phyloP scores from a whole-genome alignment of 176 grass and related monocot genomes.

The Metroxylon sagu region DNA sequence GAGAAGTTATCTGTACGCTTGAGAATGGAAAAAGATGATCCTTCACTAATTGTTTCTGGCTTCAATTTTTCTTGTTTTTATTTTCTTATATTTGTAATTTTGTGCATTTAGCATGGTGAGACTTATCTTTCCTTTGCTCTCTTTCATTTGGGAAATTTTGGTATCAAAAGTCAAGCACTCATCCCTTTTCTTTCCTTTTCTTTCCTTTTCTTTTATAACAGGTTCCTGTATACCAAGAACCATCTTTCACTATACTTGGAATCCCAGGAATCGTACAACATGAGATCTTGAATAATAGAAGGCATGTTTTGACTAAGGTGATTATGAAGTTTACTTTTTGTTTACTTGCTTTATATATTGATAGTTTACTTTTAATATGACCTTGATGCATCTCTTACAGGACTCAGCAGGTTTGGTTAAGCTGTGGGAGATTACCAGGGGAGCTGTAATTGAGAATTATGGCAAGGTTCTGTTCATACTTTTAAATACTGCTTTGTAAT shows the following conservation, averaged over 20 bases:
- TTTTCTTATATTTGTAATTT: too few relatives aligned
- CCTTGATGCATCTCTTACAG: slow-evolving; percentile 23
- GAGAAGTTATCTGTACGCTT: too few relatives aligned
- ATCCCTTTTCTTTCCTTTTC: too few relatives aligned
- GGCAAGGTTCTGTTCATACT: slow-evolving; percentile 60
- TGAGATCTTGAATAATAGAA: slow-evolving; percentile 95
- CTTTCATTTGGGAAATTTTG: too few relatives aligned
- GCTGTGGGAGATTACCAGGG: slow-evolving; percentile 93
- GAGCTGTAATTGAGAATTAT: slow-evolving; percentile 81
- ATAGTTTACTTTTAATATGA: too few relatives aligned
- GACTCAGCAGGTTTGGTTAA: slow-evolving; percentile 80
- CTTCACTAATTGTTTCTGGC: too few relatives aligned
- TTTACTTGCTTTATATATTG: too few relatives aligned
- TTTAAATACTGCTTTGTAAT: background rate
- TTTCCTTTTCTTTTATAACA: slow-evolving; percentile 17
- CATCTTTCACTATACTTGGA: slow-evolving; percentile 64
- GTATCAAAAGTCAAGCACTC: too few relatives aligned
- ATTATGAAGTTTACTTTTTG: slow-evolving; percentile 11
- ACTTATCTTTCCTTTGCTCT: too few relatives aligned
- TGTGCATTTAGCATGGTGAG: too few relatives aligned
- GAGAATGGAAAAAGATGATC: too few relatives aligned
- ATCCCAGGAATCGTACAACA: slow-evolving; percentile 73
- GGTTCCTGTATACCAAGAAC: slow-evolving; percentile 84
- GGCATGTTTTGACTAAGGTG: slow-evolving; percentile 96
- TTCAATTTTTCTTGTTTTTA: too few relatives aligned